Evolutionary conservation across 75 land plant genomes (phyloP).

Genomic region (Sequoiadendron giganteum): DNA sequence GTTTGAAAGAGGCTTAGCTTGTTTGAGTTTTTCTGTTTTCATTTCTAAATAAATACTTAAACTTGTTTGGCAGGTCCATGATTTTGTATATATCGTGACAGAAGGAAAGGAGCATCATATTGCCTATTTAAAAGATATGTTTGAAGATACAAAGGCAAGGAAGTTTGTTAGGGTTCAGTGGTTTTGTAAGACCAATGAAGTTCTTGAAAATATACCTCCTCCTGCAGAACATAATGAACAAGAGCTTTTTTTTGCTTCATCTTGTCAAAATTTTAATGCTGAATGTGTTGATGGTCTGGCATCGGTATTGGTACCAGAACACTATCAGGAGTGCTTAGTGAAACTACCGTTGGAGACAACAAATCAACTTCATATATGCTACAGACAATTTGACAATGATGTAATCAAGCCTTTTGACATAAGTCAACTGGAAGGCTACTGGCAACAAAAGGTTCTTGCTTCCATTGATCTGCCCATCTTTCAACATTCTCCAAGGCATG

Average conservation of each 20-base stretch:
- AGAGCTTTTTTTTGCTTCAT: slow-evolving; percentile 91
- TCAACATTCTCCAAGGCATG: slow-evolving; percentile 8
- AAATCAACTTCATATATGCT: slow-evolving; percentile 59
- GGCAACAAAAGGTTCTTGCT: slow-evolving; percentile 59
- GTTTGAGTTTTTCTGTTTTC: neutral
- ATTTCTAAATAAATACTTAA: neutral
- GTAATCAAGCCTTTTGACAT: slow-evolving; percentile 76
- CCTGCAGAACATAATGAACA: slow-evolving; percentile 53
- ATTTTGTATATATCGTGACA: slow-evolving; percentile 74
- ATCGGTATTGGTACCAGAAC: slow-evolving; percentile 67
- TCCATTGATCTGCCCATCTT: slow-evolving; percentile 22
- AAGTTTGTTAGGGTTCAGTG: slow-evolving; percentile 87
- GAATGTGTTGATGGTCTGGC: slow-evolving; percentile 96
- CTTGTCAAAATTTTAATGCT: slow-evolving; percentile 77
- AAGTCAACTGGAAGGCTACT: slow-evolving; percentile 72
- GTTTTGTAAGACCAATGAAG: slow-evolving; percentile 94
- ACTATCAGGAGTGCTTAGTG: slow-evolving; percentile 49
- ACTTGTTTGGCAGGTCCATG: slow-evolving; percentile 51
- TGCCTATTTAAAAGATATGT: slow-evolving; percentile 95
- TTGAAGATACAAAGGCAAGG: slow-evolving; percentile 68
- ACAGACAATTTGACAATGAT: slow-evolving; percentile 66
- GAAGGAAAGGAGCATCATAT: slow-evolving; percentile 76
- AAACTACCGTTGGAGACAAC: slow-evolving; percentile 16
- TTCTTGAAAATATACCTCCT: slow-evolving; percentile 67
- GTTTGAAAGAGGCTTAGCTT: neutral